phyloP scores from a whole-genome alignment of 176 grass and related monocot genomes.

The Microstegium vimineum region DNA sequence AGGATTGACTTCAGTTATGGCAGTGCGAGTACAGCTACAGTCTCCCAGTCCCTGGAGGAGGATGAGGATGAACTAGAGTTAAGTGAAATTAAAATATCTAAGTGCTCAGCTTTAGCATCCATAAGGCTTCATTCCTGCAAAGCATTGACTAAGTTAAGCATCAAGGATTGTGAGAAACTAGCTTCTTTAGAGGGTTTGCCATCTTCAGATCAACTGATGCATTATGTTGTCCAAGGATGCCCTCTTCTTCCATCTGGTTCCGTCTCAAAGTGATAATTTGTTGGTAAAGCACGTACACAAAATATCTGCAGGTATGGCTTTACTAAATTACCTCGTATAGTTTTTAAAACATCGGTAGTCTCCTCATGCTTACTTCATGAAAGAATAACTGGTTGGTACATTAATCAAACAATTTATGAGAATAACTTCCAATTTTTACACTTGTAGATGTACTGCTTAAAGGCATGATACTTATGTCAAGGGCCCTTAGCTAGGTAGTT shows the following conservation, averaged over 20 bases:
- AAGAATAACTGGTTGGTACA: too few species aligned
- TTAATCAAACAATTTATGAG: too few species aligned
- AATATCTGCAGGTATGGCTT: not conserved
- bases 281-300: not conserved
- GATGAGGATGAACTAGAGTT: too few species aligned
- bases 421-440: too few species aligned
- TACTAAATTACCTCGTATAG: not conserved
- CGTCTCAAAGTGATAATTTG: not conserved
- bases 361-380: not conserved
- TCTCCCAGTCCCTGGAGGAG: not conserved
- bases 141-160: not conserved
- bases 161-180: constrained; percentile 19
- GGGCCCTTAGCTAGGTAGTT: too few species aligned
- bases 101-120: not conserved
- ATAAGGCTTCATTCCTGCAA: constrained; percentile 17
- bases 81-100: constrained; percentile 10
- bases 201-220: not conserved
- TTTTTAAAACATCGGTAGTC: not conserved
- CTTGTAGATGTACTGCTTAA: too few species aligned
- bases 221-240: not conserved
- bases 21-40: not conserved
- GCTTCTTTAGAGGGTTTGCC: constrained; percentile 13
- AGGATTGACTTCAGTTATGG: constrained; percentile 14
- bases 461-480: too few species aligned
- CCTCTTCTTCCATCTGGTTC: not conserved